These are phyloP conservation scores for Penicilliopsis zonata DNA, from an alignment of 495 filamentous ascomycete genomes.

Conservation along the genomic window DNA sequence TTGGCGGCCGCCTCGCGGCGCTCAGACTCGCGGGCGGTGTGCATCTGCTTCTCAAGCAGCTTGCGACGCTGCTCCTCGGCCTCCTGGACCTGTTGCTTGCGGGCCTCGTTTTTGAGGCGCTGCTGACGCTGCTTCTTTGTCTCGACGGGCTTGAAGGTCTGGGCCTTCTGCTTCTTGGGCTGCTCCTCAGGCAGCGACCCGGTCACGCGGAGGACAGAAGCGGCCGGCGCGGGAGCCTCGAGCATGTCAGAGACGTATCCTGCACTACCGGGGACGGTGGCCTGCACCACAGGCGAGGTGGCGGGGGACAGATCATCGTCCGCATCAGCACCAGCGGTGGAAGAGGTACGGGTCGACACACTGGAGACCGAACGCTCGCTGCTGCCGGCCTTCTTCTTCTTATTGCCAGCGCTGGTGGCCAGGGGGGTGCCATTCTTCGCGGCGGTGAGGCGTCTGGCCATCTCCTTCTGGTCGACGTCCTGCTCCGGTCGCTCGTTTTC, in stretches of 20 bases:
- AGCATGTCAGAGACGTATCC: slow-evolving; percentile 80
- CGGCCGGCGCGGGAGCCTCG: slow-evolving; percentile 52
- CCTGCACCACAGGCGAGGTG: slow-evolving; percentile 42
- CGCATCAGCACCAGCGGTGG: slow-evolving; percentile 65
- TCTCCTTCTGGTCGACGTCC: slow-evolving; percentile 56
- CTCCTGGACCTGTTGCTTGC: slow-evolving; percentile 57
- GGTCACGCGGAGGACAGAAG: slow-evolving; percentile 67
- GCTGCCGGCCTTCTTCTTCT: slow-evolving; percentile 29
- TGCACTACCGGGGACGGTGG: slow-evolving; percentile 36
- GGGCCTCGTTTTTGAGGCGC: slow-evolving; percentile 64
- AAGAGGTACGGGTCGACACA: slow-evolving; percentile 43
- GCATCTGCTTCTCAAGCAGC: slow-evolving; percentile 66
- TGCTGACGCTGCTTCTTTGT: slow-evolving; percentile 91
- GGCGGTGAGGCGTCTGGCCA: slow-evolving; percentile 56
- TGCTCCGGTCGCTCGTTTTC: slow-evolving; percentile 39
- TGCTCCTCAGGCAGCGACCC: slow-evolving; percentile 47
- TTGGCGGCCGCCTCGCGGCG: slow-evolving; percentile 57
- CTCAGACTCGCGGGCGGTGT: slow-evolving; percentile 66
- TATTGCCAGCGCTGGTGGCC: slow-evolving; percentile 24
- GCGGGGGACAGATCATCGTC: slow-evolving; percentile 67
- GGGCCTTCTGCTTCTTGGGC: slow-evolving; percentile 51
- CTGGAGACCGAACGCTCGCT: slow-evolving; percentile 35
- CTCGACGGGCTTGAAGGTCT: slow-evolving; percentile 46
- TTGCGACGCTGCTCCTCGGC: slow-evolving; percentile 61
- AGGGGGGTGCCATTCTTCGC: slow-evolving; percentile 50